These are phyloP conservation scores for Mortierella sp. DNA, from an alignment of 371 early-diverging fungal genomes.

Conservation along the genomic window DNA sequence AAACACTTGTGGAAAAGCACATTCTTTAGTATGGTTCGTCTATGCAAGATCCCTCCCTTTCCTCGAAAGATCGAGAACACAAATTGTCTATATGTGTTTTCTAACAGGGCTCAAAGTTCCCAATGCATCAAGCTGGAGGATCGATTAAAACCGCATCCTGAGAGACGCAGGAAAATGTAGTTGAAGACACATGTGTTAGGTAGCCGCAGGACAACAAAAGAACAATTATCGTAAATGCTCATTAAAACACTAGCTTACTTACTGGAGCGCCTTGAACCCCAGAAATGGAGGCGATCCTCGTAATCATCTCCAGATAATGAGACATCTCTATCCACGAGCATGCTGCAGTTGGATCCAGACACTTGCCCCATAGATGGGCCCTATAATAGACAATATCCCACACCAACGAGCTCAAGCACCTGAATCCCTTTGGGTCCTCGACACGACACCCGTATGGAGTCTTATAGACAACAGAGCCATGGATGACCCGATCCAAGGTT, in stretches of 20 bases:
- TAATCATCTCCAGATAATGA: slow-evolving; percentile 31
- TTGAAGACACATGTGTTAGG: neutral
- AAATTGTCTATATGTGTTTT: too few species aligned
- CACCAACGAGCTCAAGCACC: slow-evolving; percentile 26
- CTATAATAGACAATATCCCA: slow-evolving; percentile 39
- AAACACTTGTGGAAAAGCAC: slow-evolving; percentile 66
- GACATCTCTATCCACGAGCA: slow-evolving; percentile 46
- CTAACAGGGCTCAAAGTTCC: too few species aligned
- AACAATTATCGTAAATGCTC: too few species aligned
- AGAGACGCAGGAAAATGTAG: neutral
- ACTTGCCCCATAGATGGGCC: slow-evolving; percentile 26
- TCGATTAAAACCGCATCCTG: slow-evolving; percentile 15
- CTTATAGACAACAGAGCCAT: slow-evolving; percentile 6
- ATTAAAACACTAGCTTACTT: slow-evolving; percentile 10
- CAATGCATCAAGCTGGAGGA: neutral
- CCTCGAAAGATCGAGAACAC: too few species aligned
- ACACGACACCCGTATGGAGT: neutral
- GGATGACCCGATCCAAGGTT: slow-evolving; percentile 13
- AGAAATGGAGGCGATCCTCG: slow-evolving; percentile 30
- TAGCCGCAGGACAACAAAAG: neutral
- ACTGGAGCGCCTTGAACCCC: slow-evolving; percentile 34
- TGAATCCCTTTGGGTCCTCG: slow-evolving; percentile 28
- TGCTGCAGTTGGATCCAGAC: slow-evolving; percentile 17
- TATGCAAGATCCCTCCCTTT: too few species aligned
- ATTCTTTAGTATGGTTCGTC: too few species aligned